Base-by-base conservation (phyloP, 192 early-diverging fungal species). In the Coemansia sp. region DNA sequence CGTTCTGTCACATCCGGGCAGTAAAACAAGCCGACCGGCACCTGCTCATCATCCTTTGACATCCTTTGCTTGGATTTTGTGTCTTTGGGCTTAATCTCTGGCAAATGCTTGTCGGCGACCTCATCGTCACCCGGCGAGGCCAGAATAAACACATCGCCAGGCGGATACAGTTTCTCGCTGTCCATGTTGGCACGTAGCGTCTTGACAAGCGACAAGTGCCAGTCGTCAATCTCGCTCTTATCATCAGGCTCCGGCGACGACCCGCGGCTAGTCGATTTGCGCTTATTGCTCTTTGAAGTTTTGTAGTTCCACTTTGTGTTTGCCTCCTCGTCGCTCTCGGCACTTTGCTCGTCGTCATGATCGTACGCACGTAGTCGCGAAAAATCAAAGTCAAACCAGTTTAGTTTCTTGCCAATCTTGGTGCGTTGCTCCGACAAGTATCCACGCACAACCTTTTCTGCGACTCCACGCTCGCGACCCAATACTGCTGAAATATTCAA, bases 81-180 rank as follows among this genome's bases (percentile, higher is more conserved):
- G 50, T 19, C 21, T 32, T 29, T 21, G 9, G 49, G 53, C 22
- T 55, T 22, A 4, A 24, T 6, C 24, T 21, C 32, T 8, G 74
- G 54, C 5, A 82, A 50, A 3, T 69, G 52, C 7, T 53, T 69
- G 29, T 85, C 53, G 59, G 76, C 73, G 17, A 69, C 57, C 19
- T 82, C 61, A 49, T 79, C 72, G 19, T 79, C 69, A 21, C 73
- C 76, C 5, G 76, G 69, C 2, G 65, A 50, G 59, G 65, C 56
- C 82, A 87, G 50, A 59, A 88, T 25, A 81, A 79, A 94, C 15
- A 93, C 87, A 6, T 86, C 87, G 0, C 87, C 88, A 0, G 91
- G 88, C 19, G 92, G 92, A 62, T 91, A 94, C 14, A 94, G 80
- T 59, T 94, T 94, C 47, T 93, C 93, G 21, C 88, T 86, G 48